Percentiles rank a stretch among this genome's conserved stretches.
These are phyloP conservation scores for Quaeritorhiza haematococci DNA, from an alignment of 371 early-diverging fungal species.

Conservation along the genomic window DNA sequence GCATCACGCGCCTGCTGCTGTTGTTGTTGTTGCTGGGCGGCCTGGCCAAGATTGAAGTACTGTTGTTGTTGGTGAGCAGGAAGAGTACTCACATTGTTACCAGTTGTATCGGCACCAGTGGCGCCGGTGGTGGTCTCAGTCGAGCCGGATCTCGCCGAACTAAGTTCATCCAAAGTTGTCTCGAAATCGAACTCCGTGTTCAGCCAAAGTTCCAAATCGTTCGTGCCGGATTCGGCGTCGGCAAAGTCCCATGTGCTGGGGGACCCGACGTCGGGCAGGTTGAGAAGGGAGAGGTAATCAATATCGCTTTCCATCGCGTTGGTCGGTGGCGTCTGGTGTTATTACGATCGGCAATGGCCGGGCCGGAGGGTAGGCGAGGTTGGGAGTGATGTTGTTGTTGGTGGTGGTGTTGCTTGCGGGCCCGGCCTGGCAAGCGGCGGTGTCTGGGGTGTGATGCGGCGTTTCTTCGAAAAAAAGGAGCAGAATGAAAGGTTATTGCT, in stretches of 20 bases:
- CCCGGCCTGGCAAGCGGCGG: too few relatives aligned
- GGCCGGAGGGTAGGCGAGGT: too few relatives aligned
- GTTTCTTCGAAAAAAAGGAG: too few relatives aligned
- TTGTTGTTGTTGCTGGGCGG: too few relatives aligned
- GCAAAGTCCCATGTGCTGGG: too few relatives aligned
- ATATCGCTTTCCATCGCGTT: slow-evolving; percentile 8
- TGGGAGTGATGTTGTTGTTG: too few relatives aligned
- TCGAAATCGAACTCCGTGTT: slow-evolving; percentile 70
- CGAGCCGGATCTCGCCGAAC: slow-evolving; percentile 22
- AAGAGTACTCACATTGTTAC: slow-evolving; percentile 1
- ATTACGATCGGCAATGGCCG: too few relatives aligned
- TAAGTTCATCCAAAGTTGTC: slow-evolving; percentile 33
- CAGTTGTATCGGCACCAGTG: slow-evolving; percentile 12
- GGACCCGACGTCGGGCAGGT: slow-evolving; percentile 16
- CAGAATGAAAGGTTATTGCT: too few relatives aligned
- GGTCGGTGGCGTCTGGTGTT: too few relatives aligned
- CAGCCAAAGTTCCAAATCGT: slow-evolving; percentile 64
- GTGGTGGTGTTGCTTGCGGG: too few relatives aligned
- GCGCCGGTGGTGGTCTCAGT: slow-evolving; percentile 5
- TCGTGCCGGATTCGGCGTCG: slow-evolving; percentile 20
- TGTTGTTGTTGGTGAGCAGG: not conserved
- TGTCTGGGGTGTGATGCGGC: too few relatives aligned
- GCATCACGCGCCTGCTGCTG: too few relatives aligned
- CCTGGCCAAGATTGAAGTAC: not conserved
- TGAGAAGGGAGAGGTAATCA: slow-evolving; percentile 16